Evolutionary conservation across 129 eudicot species (phyloP).

Genomic region (Daucus carota): DH1_v3.0 NC_030387.2:41344501-41345000

Average conservation of each 20-base stretch:
- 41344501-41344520: not conserved
- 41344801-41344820: constrained; percentile 97
- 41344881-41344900: constrained; percentile 49
- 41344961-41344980: constrained; percentile 60
- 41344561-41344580: not conserved
- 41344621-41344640: constrained; percentile 93
- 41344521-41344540: not conserved
- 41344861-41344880: constrained; percentile 44
- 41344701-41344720: constrained; percentile 1
- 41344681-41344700: constrained; percentile 35
- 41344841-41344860: constrained; percentile 44
- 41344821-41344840: constrained; percentile 92
- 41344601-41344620: constrained; percentile 71
- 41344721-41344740: not conserved
- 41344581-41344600: not conserved
- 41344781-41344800: constrained; percentile 36
- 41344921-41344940: constrained; percentile 58
- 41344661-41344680: constrained; percentile 84
- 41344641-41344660: constrained; percentile 96
- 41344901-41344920: constrained; percentile 38
- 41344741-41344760: not conserved
- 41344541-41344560: not conserved
- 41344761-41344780: not conserved
- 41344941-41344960: constrained; percentile 43
- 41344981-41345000: constrained; percentile 76